Evolutionary conservation across 495 filamentous ascomycete genomes (phyloP).

Genomic region (Astrothelium macrocarpum): DNA sequence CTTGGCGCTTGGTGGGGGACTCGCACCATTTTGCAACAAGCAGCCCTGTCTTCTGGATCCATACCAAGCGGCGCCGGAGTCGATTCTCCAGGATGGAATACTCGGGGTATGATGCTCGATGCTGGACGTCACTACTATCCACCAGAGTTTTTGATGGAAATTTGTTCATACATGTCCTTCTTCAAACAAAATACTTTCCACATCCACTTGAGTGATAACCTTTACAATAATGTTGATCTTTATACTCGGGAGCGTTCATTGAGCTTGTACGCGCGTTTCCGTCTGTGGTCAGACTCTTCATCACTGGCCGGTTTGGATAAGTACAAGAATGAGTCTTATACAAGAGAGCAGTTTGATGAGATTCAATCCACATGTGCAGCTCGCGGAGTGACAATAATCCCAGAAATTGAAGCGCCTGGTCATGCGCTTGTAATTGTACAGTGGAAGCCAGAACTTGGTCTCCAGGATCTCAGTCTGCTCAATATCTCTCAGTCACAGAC

Average conservation of each 20-base stretch:
- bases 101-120: conserved; percentile 42
- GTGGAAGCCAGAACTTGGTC: conserved; percentile 44
- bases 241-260: conserved; percentile 33
- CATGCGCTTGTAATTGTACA: conserved; percentile 43
- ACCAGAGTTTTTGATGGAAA: conserved; percentile 40
- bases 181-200: conserved; percentile 49
- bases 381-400: conserved; percentile 43
- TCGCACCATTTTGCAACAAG: conserved; percentile 40
- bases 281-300: conserved; percentile 28
- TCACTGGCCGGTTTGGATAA: conserved; percentile 37
- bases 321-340: conserved; percentile 42
- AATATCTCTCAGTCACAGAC: conserved; percentile 45
- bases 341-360: conserved; percentile 34
- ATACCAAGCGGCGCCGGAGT: conserved; percentile 32
- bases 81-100: conserved; percentile 43
- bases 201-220: conserved; percentile 44
- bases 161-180: conserved; percentile 45
- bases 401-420: conserved; percentile 45
- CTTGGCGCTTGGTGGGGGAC: conserved; percentile 46
- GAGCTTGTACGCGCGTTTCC: conserved; percentile 39
- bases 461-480: conserved; percentile 38
- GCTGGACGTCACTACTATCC: conserved; percentile 43
- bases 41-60: conserved; percentile 28
- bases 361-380: conserved; percentile 39
- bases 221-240: conserved; percentile 35